Percentiles rank a stretch among this genome's conserved stretches.
Conservation (phyloP, 192 early-diverging fungal genomes). For the Pecoramyces ruminantium region DNA sequence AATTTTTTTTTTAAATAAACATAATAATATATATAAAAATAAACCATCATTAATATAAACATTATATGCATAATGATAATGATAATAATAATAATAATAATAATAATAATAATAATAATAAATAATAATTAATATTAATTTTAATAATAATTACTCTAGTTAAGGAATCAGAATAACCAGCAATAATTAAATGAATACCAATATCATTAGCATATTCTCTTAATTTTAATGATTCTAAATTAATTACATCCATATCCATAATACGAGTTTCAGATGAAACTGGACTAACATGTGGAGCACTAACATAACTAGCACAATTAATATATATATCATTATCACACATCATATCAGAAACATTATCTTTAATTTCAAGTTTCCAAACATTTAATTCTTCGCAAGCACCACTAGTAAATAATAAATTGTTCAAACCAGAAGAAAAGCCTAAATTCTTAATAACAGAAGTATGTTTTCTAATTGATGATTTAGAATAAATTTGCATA, state of each 20-base stretch:
- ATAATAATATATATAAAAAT: no score
- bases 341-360: conserved; percentile 3
- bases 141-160: conserved; percentile 45
- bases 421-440: conserved; percentile 12
- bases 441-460: conserved; percentile 31
- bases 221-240: not conserved
- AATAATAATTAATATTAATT: no score
- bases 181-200: conserved; percentile 33
- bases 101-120: no score
- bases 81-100: no score
- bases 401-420: conserved; percentile 41
- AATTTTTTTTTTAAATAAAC: no score
- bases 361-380: conserved; percentile 28
- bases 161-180: conserved; percentile 57
- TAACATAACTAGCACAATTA: conserved; percentile 23
- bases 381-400: conserved; percentile 42
- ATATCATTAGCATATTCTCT: not conserved
- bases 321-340: conserved; percentile 5
- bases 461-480: conserved; percentile 17
- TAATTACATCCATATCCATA: conserved; percentile 44
- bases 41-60: no score
- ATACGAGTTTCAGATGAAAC: conserved; percentile 48
- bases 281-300: conserved; percentile 20
- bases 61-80: no score
- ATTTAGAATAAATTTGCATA: not conserved